phyloP scores from a whole-genome alignment of 441 rosid genomes.

The Erysimum cheiri region DNA sequence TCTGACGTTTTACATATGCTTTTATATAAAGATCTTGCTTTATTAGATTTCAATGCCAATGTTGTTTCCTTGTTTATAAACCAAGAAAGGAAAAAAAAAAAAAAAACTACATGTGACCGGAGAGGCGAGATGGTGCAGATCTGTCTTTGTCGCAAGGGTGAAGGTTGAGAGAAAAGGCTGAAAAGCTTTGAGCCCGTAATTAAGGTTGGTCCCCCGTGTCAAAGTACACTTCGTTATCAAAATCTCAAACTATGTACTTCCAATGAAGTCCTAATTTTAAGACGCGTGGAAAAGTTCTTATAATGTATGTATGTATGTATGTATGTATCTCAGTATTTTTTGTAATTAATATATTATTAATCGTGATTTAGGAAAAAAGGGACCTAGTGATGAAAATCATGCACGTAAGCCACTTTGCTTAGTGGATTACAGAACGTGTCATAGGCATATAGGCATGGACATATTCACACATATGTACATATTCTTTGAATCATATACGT shows the following conservation, averaged over 20 bases:
- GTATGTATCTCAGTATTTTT: neutral
- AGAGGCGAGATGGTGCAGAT: too few species aligned
- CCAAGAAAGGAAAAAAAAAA: too few species aligned
- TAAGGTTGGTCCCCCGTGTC: too few species aligned
- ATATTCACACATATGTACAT: neutral
- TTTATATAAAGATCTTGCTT: too few species aligned
- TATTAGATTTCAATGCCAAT: too few species aligned
- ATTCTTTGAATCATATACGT: neutral
- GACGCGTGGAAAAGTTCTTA: constrained; percentile 10
- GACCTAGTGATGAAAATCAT: constrained; percentile 25
- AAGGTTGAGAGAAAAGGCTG: too few species aligned
- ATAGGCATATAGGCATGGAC: neutral
- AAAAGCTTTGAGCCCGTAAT: too few species aligned
- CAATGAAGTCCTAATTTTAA: neutral
- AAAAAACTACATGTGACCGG: too few species aligned
- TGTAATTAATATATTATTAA: neutral
- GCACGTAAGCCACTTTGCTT: constrained; percentile 34
- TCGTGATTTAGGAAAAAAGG: constrained; percentile 10
- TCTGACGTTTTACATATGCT: too few species aligned
- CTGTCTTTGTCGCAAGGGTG: too few species aligned
- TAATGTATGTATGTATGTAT: constrained; percentile 1
- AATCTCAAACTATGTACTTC: neutral
- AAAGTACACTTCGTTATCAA: neutral
- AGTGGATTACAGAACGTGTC: constrained; percentile 25
- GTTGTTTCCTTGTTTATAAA: too few species aligned